Percentiles rank a stretch among this genome's conserved stretches.
These are phyloP conservation scores for Eleusine coracana DNA, from an alignment of 176 grass and related monocot genomes.

Conservation along the genomic window DNA sequence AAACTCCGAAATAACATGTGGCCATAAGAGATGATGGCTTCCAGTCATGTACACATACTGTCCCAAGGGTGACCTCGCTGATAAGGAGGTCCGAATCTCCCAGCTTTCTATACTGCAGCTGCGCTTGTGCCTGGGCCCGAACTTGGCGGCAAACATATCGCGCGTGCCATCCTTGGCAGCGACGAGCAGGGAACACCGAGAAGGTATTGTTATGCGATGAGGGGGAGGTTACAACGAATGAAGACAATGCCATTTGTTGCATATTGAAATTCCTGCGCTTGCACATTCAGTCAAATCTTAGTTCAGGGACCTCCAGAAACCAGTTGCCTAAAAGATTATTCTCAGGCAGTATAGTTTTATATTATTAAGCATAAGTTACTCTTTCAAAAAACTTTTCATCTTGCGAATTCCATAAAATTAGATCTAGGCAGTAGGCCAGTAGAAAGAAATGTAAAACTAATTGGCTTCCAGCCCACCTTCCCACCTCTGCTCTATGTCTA, in stretches of 20 bases:
- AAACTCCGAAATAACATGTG: not conserved
- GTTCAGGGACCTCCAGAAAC: not conserved
- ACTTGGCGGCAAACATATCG: not conserved
- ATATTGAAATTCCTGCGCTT: conserved; percentile 15
- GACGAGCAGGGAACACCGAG: not conserved
- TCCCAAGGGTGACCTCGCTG: conserved; percentile 68
- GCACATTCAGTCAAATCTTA: conserved; percentile 8
- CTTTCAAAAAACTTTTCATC: not conserved
- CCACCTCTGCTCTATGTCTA: not conserved
- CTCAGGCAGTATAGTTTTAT: not conserved
- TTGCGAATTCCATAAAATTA: not conserved
- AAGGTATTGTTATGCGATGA: not conserved
- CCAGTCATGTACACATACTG: conserved; percentile 32
- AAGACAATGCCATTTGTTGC: conserved; percentile 38
- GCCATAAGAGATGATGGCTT: not conserved
- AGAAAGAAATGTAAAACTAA: not conserved
- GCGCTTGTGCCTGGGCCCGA: conserved; percentile 14
- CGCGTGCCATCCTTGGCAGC: conserved; percentile 4
- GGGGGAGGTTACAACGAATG: not conserved
- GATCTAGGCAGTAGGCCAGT: not conserved
- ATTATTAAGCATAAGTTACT: not conserved
- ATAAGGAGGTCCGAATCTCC: conserved; percentile 68
- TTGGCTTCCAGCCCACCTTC: not conserved
- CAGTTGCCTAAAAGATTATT: not conserved
- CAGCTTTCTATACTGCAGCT: conserved; percentile 56